Evolutionary conservation across 805 yeast genomes (phyloP).

Genomic region (Soucietia sequanensis): DNA sequence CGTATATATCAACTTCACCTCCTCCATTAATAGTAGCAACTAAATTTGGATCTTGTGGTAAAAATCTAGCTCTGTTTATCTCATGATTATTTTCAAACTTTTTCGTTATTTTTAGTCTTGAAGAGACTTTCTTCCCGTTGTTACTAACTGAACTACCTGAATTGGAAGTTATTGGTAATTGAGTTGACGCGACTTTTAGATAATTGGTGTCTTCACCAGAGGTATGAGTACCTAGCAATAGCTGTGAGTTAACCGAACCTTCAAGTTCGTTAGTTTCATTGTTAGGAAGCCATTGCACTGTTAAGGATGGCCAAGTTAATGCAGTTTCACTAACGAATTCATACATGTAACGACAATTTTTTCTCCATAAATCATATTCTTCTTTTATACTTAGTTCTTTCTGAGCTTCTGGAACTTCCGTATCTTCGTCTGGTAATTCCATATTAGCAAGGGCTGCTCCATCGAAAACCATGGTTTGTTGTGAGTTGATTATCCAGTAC

Average conservation of each 20-base stretch:
- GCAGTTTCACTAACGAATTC: conserved; percentile 81
- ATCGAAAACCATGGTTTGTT: too few species aligned
- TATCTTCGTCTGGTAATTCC: too few species aligned
- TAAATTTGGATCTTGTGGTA: conserved; percentile 56
- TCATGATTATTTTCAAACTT: conserved; percentile 64
- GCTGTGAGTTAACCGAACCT: conserved; percentile 43
- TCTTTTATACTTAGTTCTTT: conserved; percentile 50
- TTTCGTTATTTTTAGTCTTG: conserved; percentile 59
- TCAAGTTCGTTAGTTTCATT: conserved; percentile 15
- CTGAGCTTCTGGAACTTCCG: conserved; percentile 20
- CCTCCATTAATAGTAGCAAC: conserved; percentile 68
- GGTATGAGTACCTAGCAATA: conserved; percentile 72
- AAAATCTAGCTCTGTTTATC: conserved; percentile 68
- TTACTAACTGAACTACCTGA: conserved; percentile 13
- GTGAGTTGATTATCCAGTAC: too few species aligned
- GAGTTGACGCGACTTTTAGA: conserved; percentile 63
- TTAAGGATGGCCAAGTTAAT: conserved; percentile 77
- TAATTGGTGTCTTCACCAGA: conserved; percentile 66
- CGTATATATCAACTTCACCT: conserved; percentile 61
- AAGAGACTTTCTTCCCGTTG: conserved; percentile 33
- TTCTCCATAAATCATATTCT: conserved; percentile 78
- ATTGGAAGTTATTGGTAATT: conserved; percentile 48
- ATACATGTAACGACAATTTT: conserved; percentile 79
- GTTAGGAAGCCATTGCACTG: conserved; percentile 74
- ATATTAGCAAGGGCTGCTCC: too few species aligned